These are phyloP conservation scores for Glebionis coronaria DNA, from an alignment of 129 eudicot species.

Conservation along the genomic window DNA sequence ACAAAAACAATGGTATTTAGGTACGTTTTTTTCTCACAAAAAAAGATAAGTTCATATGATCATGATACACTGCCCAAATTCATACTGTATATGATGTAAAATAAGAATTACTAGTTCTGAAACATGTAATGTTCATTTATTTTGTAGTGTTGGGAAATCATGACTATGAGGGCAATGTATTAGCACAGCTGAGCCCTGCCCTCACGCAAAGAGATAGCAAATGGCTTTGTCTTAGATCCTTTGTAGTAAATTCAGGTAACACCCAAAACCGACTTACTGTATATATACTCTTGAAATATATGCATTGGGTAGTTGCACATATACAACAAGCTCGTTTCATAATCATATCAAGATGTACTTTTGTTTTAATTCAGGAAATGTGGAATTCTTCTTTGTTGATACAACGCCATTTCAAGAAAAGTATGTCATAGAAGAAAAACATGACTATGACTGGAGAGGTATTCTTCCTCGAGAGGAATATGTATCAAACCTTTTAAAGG, in stretches of 20 bases:
- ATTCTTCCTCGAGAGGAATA: constrained; percentile 62
- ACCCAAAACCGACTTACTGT: background rate
- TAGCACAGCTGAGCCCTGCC: constrained; percentile 60
- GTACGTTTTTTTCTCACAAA: constrained; percentile 16
- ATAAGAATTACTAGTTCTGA: background rate
- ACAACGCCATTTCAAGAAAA: constrained; percentile 72
- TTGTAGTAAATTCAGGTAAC: constrained; percentile 54
- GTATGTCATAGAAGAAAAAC: constrained; percentile 43
- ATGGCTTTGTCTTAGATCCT: constrained; percentile 70
- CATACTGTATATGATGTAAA: background rate
- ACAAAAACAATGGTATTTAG: constrained; percentile 64
- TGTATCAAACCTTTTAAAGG: constrained; percentile 47
- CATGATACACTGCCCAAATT: background rate
- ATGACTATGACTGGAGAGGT: constrained; percentile 76
- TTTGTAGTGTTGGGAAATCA: constrained; percentile 77
- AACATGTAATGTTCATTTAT: background rate
- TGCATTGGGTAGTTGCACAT: too few relatives aligned
- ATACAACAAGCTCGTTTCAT: too few relatives aligned
- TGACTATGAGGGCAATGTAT: constrained; percentile 74
- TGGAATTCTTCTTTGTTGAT: constrained; percentile 70
- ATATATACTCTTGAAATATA: too few relatives aligned
- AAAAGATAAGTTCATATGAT: background rate
- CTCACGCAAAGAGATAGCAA: constrained; percentile 49
- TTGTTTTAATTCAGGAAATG: constrained; percentile 43
- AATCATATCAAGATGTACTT: background rate